A percentile compares a stretch with the other conserved stretches of the same genome.
Conservation (phyloP, 805 yeast genomes). For the Brettanomyces naardenensis region DNA sequence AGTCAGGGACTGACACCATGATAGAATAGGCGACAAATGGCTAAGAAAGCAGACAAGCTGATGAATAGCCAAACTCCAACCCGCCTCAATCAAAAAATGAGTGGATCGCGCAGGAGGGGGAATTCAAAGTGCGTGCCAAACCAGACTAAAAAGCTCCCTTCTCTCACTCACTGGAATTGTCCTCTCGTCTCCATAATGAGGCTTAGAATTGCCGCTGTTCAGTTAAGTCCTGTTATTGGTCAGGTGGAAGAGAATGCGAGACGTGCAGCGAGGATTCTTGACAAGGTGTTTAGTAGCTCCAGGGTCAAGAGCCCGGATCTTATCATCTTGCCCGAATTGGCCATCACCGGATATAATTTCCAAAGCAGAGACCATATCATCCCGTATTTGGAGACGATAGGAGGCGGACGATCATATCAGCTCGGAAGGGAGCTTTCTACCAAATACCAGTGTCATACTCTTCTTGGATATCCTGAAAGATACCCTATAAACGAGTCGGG, state of each 20-base stretch:
- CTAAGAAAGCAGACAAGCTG: not conserved
- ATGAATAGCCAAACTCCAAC: no score
- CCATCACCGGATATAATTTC: conserved; percentile 80
- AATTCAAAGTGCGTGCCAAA: no score
- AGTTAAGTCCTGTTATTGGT: conserved; percentile 59
- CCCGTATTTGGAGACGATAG: conserved; percentile 48
- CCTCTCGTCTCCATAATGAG: no score
- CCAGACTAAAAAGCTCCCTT: no score
- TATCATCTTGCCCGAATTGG: conserved; percentile 76
- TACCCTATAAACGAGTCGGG: conserved; percentile 4
- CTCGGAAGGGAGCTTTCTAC: conserved; percentile 52
- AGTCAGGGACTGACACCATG: conserved; percentile 31
- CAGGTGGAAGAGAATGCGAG: conserved; percentile 44
- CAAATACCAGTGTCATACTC: conserved; percentile 50
- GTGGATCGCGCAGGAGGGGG: no score
- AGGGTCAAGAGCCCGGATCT: conserved; percentile 40
- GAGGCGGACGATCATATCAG: conserved; percentile 33
- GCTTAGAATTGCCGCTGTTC: conserved; percentile 56
- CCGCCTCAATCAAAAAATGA: no score
- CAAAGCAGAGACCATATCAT: conserved; percentile 33
- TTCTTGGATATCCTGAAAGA: conserved; percentile 78
- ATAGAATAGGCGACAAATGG: not conserved
- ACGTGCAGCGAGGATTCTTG: conserved; percentile 36
- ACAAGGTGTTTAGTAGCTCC: conserved; percentile 15
- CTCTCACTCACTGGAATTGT: no score